phyloP scores from a whole-genome alignment of 345 rosid genomes.

The Acer negundo region DNA sequence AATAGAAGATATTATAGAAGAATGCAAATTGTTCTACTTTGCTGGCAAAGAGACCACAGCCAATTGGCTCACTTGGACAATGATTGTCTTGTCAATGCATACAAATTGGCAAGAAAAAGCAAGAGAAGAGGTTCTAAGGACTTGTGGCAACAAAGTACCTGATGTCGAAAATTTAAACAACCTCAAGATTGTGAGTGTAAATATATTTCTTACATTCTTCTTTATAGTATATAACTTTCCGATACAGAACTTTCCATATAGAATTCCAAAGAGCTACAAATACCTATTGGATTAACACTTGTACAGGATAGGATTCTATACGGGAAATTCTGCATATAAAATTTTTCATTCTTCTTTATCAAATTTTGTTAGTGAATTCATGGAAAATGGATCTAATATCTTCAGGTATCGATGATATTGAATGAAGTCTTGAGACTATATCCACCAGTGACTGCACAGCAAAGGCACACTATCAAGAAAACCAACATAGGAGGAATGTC shows the following conservation, averaged over 20 bases:
- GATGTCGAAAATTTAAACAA: too few species aligned
- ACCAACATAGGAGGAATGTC: constrained; percentile 3
- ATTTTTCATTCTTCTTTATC: not conserved
- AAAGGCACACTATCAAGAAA: not conserved
- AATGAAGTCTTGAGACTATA: constrained; percentile 27
- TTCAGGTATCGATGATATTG: constrained; percentile 20
- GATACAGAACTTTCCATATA: too few species aligned
- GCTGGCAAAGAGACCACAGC: constrained; percentile 48
- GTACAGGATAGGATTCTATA: too few species aligned
- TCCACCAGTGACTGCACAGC: constrained; percentile 3
- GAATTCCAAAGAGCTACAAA: constrained; percentile 23
- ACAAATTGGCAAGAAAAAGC: constrained; percentile 7
- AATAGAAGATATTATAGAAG: too few species aligned
- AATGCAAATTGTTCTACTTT: constrained; percentile 26
- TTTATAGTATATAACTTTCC: too few species aligned
- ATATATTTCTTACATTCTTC: too few species aligned
- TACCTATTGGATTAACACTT: not conserved
- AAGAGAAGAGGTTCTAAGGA: too few species aligned
- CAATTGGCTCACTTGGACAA: constrained; percentile 30
- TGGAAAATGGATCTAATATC: not conserved
- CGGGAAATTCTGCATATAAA: not conserved
- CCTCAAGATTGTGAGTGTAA: too few species aligned
- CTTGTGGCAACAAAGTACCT: too few species aligned
- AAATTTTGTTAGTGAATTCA: not conserved
- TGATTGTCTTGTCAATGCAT: constrained; percentile 24